These are phyloP conservation scores for Helicocarpus griseus DNA, from an alignment of 2,329 filamentous ascomycete genomes.

Conservation along the genomic window DNA sequence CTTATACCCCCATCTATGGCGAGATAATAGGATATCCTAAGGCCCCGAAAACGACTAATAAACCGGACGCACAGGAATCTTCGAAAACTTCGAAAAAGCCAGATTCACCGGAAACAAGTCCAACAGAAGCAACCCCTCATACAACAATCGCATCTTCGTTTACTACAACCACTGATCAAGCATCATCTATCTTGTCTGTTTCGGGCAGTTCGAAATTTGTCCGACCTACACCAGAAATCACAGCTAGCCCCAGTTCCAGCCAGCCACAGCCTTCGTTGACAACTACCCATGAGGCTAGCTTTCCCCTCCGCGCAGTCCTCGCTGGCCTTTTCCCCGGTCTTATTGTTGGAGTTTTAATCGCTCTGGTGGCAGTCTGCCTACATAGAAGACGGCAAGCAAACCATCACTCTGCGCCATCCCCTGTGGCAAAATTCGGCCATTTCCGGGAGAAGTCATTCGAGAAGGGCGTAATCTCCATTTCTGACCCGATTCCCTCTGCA, in stretches of 20 bases:
- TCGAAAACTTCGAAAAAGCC: too few relatives aligned
- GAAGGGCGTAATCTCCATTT: conserved; percentile 28
- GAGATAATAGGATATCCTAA: too few relatives aligned
- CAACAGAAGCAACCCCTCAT: too few relatives aligned
- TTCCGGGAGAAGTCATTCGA: conserved; percentile 25
- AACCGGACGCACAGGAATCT: too few relatives aligned
- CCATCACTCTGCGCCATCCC: conserved; percentile 9
- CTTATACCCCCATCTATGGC: too few relatives aligned
- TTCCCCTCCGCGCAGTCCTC: conserved; percentile 32
- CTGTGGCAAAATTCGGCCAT: conserved; percentile 16
- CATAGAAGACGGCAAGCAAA: conserved; percentile 22
- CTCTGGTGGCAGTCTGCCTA: conserved; percentile 42
- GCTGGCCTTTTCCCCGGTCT: conserved; percentile 40
- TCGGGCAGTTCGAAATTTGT: not conserved
- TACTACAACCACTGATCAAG: too few relatives aligned
- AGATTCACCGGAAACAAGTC: too few relatives aligned
- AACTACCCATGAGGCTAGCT: conserved; percentile 24
- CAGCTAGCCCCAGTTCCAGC: conserved; percentile 13
- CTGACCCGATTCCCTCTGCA: conserved; percentile 32
- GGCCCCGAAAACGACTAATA: too few relatives aligned
- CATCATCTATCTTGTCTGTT: not conserved
- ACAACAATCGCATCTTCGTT: too few relatives aligned
- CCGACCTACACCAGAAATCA: conserved; percentile 13
- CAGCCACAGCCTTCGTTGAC: conserved; percentile 13
- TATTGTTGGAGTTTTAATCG: conserved; percentile 38